Evolutionary conservation across 257 asterid genomes (phyloP), one percentile per base, ranked within the genome.

Genomic region (Linderniella brevidens): DNA sequence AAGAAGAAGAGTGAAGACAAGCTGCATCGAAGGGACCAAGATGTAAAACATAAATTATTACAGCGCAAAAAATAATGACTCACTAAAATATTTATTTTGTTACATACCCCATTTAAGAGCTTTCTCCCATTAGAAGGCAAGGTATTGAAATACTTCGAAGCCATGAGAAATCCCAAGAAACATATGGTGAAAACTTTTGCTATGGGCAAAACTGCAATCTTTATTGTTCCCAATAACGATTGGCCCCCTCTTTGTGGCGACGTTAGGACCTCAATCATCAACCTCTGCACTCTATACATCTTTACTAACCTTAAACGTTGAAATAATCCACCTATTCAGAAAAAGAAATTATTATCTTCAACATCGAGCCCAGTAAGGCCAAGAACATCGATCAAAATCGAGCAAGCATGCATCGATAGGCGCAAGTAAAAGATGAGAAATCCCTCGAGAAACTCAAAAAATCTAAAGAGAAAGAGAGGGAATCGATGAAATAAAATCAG

Each of bases 171-270:
- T 37, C 99, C 99, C 57, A 88, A 40, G 66, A 80, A 88, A 72
- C 97, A 83, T 64, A 88, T 64, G 19, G 97, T 80, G 49, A 85
- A 90, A 56, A 90, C 99, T 61, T 90, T 90, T 3, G 96, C 96
- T 13, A 90, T 90, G 16, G 99, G 99, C 58, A 90, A 44, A 57
- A 90, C 96, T 36, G 99, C 96, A 49, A 90, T 81, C 71, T 70
- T 81, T 9, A 90, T 77, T 39, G 88, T 70, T 40, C 88, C 80
- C 11, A 79, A 52, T 56, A 90, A 29, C 0, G 99, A 85, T 55
- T 81, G 63, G 10, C 99, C 99, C n/a, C 98, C 93, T 41, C 61
- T 65, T 48, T 70, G 92, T 19, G 83, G 90, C 51, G 72, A 86
- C 37, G 62, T 67, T 13, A 88, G 66, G 54, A 76, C 79, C 71